phyloP scores from a whole-genome alignment of 306 rosid species.

The Corylus heterophylla region DNA sequence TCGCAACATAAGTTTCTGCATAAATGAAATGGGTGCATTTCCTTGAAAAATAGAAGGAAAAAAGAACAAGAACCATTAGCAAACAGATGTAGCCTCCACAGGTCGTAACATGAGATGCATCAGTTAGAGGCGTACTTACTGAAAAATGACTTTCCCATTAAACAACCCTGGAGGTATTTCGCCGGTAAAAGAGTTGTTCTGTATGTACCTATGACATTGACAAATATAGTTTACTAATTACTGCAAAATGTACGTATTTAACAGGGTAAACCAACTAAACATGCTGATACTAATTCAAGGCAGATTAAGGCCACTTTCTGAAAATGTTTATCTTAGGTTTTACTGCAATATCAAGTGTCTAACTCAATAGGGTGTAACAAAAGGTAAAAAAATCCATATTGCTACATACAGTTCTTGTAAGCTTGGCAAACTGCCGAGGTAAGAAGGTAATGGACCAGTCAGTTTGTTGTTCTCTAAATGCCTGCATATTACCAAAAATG shows the following conservation, averaged over 20 bases:
- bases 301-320: slow-evolving; percentile 1
- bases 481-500: slow-evolving; percentile 46
- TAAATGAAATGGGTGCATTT: background rate
- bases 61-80: background rate
- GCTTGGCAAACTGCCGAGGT: slow-evolving; percentile 73
- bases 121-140: slow-evolving; percentile 48
- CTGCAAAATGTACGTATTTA: slow-evolving; percentile 18
- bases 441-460: slow-evolving; percentile 72
- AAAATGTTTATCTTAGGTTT: slow-evolving; percentile 22
- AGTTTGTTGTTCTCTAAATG: slow-evolving; percentile 91
- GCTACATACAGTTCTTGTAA: slow-evolving; percentile 81
- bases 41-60: background rate
- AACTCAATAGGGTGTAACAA: background rate
- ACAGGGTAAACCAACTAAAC: background rate
- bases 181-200: slow-evolving; percentile 85
- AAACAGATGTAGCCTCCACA: background rate
- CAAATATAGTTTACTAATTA: slow-evolving; percentile 26
- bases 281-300: slow-evolving; percentile 1
- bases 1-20: background rate
- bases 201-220: slow-evolving; percentile 64
- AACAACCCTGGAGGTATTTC: slow-evolving; percentile 72
- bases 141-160: slow-evolving; percentile 57
- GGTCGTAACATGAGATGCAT: background rate
- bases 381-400: slow-evolving; percentile 11
- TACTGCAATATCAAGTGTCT: slow-evolving; percentile 5